Evolutionary conservation across 2,329 filamentous ascomycete species (phyloP), one percentile per base, ranked within the genome.

Genomic region (Aspergillus pseudonomiae): DNA sequence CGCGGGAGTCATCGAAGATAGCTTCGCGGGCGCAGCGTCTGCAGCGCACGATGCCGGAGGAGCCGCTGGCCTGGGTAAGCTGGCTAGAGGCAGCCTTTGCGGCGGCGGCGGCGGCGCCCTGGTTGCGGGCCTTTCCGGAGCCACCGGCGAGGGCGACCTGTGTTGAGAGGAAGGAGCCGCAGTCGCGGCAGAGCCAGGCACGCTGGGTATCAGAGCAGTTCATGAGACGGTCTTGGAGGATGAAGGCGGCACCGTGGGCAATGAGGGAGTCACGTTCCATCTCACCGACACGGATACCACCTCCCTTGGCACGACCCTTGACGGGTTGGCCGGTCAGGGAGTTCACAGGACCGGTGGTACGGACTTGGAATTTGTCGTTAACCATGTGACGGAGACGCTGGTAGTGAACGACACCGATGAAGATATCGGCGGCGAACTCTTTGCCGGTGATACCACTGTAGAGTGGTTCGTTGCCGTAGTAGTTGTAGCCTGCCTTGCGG

Each of bases 331-430:
- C 94, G 0, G 94, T 98, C 19, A 95, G 88, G 28, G 90, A 88
- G 61, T 95, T 95, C 50, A 97, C 91, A 1, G 94, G 94, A 61
- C 95, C 95, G 0, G 95, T 98, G 3, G 95, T 98, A 79, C 95
- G 89, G 61, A 98, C 95, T 79, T 99, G 95, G 85, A 92, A 99
- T 81, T 99, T 99, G 81, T 99, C 95, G 86, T 97, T 98, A 62
- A 99, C 95, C 95, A 99, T 99, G 89, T 99, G 95, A 77, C 95
- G 87, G 65, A 99, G 86, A 78, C 95, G 90, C 81, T 99, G 95
- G 84, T 99, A 99, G 85, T 98, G 98, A 65, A 99, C 95, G 12
- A 97, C 89, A 54, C 95, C 95, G 64, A 98, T 88, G 81, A 96
- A 99, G 74, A 99, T 98, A 76, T 99, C 95, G 7, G 93, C 94